These are phyloP conservation scores for Leishmania lainsoni DNA, from an alignment of 208 protist genomes.

Conservation along the genomic window DNA sequence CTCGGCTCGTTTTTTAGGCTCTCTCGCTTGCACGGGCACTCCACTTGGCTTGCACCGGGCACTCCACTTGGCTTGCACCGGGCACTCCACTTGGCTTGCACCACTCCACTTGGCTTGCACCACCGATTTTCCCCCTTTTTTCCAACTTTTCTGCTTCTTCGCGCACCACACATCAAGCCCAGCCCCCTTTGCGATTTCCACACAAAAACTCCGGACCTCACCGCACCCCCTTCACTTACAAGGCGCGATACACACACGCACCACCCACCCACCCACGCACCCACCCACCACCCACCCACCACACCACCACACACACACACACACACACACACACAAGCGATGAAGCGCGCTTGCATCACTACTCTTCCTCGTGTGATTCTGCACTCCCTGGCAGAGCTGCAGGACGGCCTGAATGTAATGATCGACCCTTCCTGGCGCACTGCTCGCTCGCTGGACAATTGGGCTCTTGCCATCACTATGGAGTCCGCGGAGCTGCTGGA, in stretches of 20 bases:
- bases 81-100: neutral
- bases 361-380: slow-evolving; percentile 51
- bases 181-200: too few relatives aligned
- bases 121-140: too few relatives aligned
- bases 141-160: too few relatives aligned
- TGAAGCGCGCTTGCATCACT: slow-evolving; percentile 49
- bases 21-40: neutral
- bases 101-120: neutral
- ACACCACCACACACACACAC: too few relatives aligned
- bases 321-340: too few relatives aligned
- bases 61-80: neutral
- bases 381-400: slow-evolving; percentile 64
- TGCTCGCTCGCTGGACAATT: slow-evolving; percentile 76
- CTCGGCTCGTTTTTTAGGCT: neutral
- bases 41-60: neutral
- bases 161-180: neutral
- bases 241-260: too few relatives aligned
- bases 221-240: too few relatives aligned
- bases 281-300: too few relatives aligned
- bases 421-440: slow-evolving; percentile 77
- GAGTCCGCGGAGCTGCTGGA: slow-evolving; percentile 88
- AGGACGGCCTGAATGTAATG: slow-evolving; percentile 84
- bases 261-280: too few relatives aligned
- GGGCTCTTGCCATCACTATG: slow-evolving; percentile 90
- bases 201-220: neutral